Percentiles rank a stretch among this genome's conserved stretches.
Conservation (phyloP, 805 yeast genomes). For the Candida montana region DNA sequence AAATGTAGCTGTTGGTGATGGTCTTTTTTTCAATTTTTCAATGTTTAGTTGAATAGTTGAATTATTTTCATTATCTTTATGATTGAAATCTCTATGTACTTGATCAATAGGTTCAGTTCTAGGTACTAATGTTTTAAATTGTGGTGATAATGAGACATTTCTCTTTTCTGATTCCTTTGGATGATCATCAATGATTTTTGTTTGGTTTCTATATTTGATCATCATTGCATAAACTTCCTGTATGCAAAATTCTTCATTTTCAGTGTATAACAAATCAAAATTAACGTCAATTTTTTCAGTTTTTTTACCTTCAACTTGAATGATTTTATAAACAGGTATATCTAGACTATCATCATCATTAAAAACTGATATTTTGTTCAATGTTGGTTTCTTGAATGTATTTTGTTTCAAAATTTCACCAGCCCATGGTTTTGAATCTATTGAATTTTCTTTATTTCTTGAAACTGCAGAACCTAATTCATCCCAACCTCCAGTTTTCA, state of each 20-base stretch:
- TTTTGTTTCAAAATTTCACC: conserved; percentile 55
- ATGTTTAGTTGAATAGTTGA: conserved; percentile 18
- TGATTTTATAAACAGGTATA: conserved; percentile 41
- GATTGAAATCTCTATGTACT: background rate
- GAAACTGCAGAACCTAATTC: conserved; percentile 43
- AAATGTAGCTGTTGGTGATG: conserved; percentile 76
- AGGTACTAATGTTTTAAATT: conserved; percentile 10
- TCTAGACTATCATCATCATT: conserved; percentile 31
- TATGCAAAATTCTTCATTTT: conserved; percentile 50
- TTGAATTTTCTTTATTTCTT: conserved; percentile 59
- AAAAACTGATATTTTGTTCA: conserved; percentile 32
- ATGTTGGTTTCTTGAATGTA: conserved; percentile 10
- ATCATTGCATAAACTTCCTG: conserved; percentile 57
- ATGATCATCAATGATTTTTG: too few relatives aligned
- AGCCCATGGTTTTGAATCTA: conserved; percentile 52
- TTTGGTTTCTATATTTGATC: conserved; percentile 9
- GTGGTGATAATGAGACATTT: conserved; percentile 5
- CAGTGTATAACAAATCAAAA: conserved; percentile 46
- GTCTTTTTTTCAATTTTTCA: conserved; percentile 27
- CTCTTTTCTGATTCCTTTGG: background rate
- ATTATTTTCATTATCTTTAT: background rate
- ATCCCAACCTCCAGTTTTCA: conserved; percentile 35
- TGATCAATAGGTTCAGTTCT: conserved; percentile 1
- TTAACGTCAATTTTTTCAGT: conserved; percentile 57
- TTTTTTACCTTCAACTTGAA: conserved; percentile 52